Conservation (phyloP, 1,284 basidiomycete genomes). For the Ceratobasidium sp. region DNA sequence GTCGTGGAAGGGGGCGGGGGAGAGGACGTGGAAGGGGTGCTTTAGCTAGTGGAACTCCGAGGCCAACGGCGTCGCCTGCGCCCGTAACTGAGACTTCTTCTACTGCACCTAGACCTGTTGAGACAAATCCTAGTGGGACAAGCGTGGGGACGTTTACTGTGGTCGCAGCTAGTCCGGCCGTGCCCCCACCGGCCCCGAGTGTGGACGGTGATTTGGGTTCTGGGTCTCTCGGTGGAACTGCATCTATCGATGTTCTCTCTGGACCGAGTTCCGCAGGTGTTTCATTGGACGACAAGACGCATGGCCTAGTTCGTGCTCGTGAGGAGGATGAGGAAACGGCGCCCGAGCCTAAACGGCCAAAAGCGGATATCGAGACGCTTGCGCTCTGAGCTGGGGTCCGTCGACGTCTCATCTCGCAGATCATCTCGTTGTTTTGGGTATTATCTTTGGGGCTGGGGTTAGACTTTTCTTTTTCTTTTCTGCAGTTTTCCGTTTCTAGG, state of each 20-base stretch:
- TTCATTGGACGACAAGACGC: constrained; percentile 15
- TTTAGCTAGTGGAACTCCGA: background rate
- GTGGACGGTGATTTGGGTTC: constrained; percentile 15
- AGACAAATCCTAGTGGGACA: background rate
- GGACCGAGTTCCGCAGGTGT: background rate
- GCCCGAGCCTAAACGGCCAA: constrained; percentile 21
- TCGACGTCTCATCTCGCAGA: constrained; percentile 11
- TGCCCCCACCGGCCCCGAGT: background rate
- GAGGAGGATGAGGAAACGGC: constrained; percentile 23
- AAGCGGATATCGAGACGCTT: constrained; percentile 1
- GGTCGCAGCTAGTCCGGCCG: background rate
- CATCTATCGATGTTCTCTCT: constrained; percentile 3
- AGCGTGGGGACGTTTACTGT: background rate
- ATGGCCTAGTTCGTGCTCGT: constrained; percentile 18
- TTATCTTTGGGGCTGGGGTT: background rate
- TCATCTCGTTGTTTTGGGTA: background rate
- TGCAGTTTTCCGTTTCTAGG: too few species aligned
- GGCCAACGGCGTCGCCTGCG: constrained; percentile 16
- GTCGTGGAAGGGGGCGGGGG: constrained; percentile 20
- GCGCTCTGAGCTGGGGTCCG: constrained; percentile 11
- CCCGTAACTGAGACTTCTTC: background rate
- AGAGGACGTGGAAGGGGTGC: constrained; percentile 24
- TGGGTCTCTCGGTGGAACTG: background rate
- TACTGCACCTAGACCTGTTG: background rate
- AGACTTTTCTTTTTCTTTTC: background rate